Conservation (phyloP, 176 grass and related monocot species). For the Eragrostis curvula region DNA sequence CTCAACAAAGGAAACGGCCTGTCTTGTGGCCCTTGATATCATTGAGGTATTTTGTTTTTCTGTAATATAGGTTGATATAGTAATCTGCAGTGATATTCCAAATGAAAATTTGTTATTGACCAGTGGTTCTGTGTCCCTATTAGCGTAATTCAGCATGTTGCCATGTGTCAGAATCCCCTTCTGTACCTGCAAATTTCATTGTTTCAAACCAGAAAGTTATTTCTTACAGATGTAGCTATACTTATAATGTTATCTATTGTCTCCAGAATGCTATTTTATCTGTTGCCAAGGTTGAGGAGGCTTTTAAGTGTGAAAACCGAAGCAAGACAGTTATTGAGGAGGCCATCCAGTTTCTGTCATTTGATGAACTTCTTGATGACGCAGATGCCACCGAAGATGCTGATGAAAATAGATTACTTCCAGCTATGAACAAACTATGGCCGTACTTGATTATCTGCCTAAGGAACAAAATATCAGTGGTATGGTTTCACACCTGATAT, state of each 20-base stretch:
- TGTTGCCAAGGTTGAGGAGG: constrained; percentile 84
- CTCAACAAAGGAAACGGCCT: constrained; percentile 73
- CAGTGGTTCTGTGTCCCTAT: neutral
- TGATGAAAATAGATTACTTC: constrained; percentile 88
- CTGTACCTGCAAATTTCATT: constrained; percentile 17
- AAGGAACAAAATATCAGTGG: constrained; percentile 91
- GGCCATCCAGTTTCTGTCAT: constrained; percentile 70
- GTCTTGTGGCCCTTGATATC: constrained; percentile 79
- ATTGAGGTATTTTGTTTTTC: constrained; percentile 65
- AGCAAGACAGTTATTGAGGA: constrained; percentile 74
- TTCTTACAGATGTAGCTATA: constrained; percentile 17
- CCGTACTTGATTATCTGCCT: constrained; percentile 89
- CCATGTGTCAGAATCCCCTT: neutral
- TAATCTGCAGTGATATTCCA: constrained; percentile 10
- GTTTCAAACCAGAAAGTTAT: constrained; percentile 2
- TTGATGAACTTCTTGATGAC: constrained; percentile 67
- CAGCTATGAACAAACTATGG: constrained; percentile 97
- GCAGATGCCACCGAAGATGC: constrained; percentile 62
- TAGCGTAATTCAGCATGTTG: neutral
- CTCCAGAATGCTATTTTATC: constrained; percentile 68
- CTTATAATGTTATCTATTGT: constrained; percentile 32
- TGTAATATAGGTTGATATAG: constrained; percentile 11
- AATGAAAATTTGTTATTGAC: neutral
- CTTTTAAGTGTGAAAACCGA: constrained; percentile 79
- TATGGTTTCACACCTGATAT: constrained; percentile 41